phyloP scores from a whole-genome alignment of 768 basidiomycete genomes.

The Phlebiopsis flavidoalba region DNA sequence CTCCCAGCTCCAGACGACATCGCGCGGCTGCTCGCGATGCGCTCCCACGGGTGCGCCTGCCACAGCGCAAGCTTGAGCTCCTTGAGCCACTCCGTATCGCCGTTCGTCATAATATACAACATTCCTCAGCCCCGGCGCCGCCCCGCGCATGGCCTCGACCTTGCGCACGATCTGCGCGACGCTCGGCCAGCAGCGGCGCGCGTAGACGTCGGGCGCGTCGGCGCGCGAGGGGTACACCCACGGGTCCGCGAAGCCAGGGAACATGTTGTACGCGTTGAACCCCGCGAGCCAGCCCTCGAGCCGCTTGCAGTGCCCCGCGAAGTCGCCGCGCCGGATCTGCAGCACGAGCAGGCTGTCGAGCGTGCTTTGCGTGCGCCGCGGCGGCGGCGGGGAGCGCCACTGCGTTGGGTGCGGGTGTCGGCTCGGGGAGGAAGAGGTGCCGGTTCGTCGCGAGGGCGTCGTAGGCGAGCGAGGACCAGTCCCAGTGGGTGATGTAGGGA shows the following conservation, averaged over 20 bases:
- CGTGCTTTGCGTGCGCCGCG: conserved; percentile 10
- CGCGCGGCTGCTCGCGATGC: conserved; percentile 35
- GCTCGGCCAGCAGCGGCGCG: conserved; percentile 37
- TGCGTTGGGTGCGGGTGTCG: not conserved
- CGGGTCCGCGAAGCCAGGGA: conserved; percentile 36
- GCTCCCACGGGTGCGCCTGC: conserved; percentile 29
- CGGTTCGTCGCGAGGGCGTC: conserved; percentile 43
- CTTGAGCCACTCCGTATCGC: conserved; percentile 31
- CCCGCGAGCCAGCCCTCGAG: conserved; percentile 28
- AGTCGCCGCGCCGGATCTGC: conserved; percentile 50
- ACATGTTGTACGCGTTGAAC: conserved; percentile 40
- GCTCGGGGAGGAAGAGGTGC: conserved; percentile 30
- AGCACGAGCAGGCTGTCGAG: conserved; percentile 38
- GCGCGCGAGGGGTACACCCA: conserved; percentile 26
- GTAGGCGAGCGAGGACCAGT: conserved; percentile 60
- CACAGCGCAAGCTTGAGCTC: conserved; percentile 31
- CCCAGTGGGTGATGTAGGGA: conserved; percentile 40
- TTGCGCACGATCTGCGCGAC: conserved; percentile 30
- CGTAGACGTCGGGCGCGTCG: conserved; percentile 24
- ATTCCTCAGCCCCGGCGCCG: conserved; percentile 17
- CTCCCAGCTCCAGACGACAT: conserved; percentile 35
- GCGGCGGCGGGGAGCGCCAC: not conserved
- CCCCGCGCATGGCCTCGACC: conserved; percentile 30
- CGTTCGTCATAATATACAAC: conserved; percentile 48
- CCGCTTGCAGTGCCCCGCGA: conserved; percentile 33